Percentiles rank a stretch among this genome's conserved stretches.
Conservation (phyloP, 495 filamentous ascomycete genomes). For the Tetracladium setigerum region DNA sequence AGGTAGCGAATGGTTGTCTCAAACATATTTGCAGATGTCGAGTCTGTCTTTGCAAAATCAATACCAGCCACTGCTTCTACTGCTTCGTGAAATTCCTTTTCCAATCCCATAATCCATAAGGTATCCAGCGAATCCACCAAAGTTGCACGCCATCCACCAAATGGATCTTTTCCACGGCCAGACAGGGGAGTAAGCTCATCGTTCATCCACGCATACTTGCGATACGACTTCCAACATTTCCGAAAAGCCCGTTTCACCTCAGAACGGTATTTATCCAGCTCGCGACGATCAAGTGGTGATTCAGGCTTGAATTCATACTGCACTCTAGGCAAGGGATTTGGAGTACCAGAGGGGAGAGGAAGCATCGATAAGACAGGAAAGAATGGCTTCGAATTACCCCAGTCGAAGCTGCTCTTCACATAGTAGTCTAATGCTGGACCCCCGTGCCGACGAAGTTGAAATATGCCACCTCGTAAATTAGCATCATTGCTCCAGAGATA, state of each 20-base stretch:
- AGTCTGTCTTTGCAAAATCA: slow-evolving; percentile 72
- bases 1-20: slow-evolving; percentile 83
- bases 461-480: too few species aligned
- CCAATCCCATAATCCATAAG: slow-evolving; percentile 90
- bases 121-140: slow-evolving; percentile 84
- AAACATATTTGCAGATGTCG: slow-evolving; percentile 59
- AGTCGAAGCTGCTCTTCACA: too few species aligned
- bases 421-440: too few species aligned
- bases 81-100: slow-evolving; percentile 80
- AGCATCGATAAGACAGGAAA: slow-evolving; percentile 37
- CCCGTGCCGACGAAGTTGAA: too few species aligned
- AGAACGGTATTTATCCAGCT: slow-evolving; percentile 7
- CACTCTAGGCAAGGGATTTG: slow-evolving; percentile 21
- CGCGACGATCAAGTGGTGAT: slow-evolving; percentile 12
- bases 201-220: slow-evolving; percentile 64
- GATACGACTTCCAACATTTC: slow-evolving; percentile 71
- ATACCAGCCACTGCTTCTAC: slow-evolving; percentile 66
- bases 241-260: slow-evolving; percentile 59
- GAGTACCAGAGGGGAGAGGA: slow-evolving; percentile 35
- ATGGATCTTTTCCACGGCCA: slow-evolving; percentile 55
- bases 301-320: slow-evolving; percentile 16
- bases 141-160: slow-evolving; percentile 95
- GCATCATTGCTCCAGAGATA: too few species aligned
- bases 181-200: slow-evolving; percentile 70
- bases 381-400: too few species aligned